These are phyloP conservation scores for Dioscorea zingiberensis DNA, from an alignment of 106 monocot species.

Conservation along the genomic window DNA sequence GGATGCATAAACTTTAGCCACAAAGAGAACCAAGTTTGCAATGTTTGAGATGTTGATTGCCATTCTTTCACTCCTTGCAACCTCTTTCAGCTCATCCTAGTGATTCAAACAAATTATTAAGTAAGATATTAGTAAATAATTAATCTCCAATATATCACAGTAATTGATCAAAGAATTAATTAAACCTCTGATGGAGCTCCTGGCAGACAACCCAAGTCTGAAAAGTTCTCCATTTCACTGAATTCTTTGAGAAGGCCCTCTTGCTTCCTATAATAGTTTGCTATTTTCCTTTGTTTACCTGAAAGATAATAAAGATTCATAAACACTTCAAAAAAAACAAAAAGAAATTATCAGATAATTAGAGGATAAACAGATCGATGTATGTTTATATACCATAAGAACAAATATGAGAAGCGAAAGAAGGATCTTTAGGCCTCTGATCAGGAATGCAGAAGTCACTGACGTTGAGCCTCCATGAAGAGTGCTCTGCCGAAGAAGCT, in stretches of 20 bases:
- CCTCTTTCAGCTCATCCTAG: conserved; percentile 50
- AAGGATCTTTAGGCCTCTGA: neutral
- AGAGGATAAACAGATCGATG: too few relatives aligned
- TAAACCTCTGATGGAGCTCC: neutral
- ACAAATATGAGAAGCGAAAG: neutral
- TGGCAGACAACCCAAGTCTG: neutral
- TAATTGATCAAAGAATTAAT: too few relatives aligned
- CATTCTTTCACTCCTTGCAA: conserved; percentile 57
- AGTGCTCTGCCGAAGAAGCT: neutral
- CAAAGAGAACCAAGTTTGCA: conserved; percentile 63
- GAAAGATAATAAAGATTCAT: too few relatives aligned
- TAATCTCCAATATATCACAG: too few relatives aligned
- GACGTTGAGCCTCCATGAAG: neutral
- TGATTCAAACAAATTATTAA: neutral
- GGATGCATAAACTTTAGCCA: conserved; percentile 58
- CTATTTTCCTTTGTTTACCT: neutral
- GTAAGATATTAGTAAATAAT: too few relatives aligned
- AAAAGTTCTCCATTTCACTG: neutral
- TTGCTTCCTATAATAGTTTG: conserved; percentile 3
- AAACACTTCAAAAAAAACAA: too few relatives aligned
- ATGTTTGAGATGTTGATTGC: conserved; percentile 74
- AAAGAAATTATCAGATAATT: too few relatives aligned
- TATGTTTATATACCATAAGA: neutral
- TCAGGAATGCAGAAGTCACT: neutral
- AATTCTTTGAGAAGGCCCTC: neutral